Conservation (phyloP, 2,329 filamentous ascomycete genomes). For the Clarireedia monteithiana region DNA sequence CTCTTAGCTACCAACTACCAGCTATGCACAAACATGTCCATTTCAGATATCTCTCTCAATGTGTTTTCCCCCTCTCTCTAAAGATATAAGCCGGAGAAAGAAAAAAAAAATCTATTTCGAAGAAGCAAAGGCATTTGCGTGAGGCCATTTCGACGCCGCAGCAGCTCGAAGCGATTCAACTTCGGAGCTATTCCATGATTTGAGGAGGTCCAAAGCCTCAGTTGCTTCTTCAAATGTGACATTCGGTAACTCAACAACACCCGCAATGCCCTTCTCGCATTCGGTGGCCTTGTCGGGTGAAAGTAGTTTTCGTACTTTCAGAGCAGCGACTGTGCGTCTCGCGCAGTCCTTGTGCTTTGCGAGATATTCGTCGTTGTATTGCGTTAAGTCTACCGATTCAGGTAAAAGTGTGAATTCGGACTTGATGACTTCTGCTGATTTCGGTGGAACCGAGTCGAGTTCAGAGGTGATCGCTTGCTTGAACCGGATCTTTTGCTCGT, state of each 20-base stretch:
- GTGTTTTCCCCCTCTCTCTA: neutral
- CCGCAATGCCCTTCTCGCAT: constrained; percentile 55
- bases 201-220: constrained; percentile 42
- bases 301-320: constrained; percentile 51
- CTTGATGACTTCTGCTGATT: constrained; percentile 63
- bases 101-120: neutral
- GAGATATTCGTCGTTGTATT: constrained; percentile 61
- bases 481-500: constrained; percentile 67
- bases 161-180: constrained; percentile 40
- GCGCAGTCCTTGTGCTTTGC: constrained; percentile 54
- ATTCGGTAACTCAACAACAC: constrained; percentile 43
- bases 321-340: constrained; percentile 53
- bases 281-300: constrained; percentile 46
- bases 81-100: neutral
- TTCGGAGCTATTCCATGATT: constrained; percentile 42
- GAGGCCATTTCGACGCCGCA: constrained; percentile 39
- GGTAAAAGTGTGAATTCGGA: constrained; percentile 57
- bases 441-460: constrained; percentile 51
- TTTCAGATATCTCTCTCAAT: neutral
- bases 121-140: constrained; percentile 18
- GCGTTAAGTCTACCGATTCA: constrained; percentile 47
- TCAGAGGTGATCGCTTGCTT: constrained; percentile 51
- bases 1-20: too few relatives aligned
- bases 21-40: too few relatives aligned
- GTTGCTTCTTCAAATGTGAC: constrained; percentile 49